Base-by-base conservation (phyloP, 2,329 filamentous ascomycete species). In the Colletotrichum liaoningense region DNA sequence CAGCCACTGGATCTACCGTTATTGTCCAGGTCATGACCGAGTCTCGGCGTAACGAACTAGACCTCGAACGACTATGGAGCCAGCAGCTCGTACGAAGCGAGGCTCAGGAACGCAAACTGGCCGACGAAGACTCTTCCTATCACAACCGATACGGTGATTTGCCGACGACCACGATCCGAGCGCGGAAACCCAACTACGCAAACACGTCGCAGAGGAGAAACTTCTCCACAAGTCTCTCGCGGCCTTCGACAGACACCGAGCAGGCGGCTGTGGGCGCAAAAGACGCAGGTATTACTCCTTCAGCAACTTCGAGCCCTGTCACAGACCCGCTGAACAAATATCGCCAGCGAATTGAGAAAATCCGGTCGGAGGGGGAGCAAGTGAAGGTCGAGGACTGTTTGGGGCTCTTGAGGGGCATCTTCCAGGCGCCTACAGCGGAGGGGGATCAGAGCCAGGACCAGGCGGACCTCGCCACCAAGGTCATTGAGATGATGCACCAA, bases 1-100 rank as follows among this genome's bases (percentile, higher is more conserved):
- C 84, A 5, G 80, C 83, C 42, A 80, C 78, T 0, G 89, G 89
- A 11, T 87, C 85, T 1, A 90, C 89, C 0, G 78, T 91, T 26
- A 86, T 91, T 16, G 82, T 91, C 11, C 89, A 91, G 77, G 86
- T 90, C 77, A 85, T 91, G 83, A 91, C 88, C 0, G 88, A 89
- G 76, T 78, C 83, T 9, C 83, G 88, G 69, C 84, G 89, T 38
- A 79, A 81, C 26, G 88, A 91, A 76, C 81, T 91, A 64, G 85
- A 86, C 57, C 79, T 91, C 14, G 89, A 91, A 77, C 78, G 78
- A 12, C 80, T 91, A 1, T 91, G 89, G 89, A 80, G 79, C 46
- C 81, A 81, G 8, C 78, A 84, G 38, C 72, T 88, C 58, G 82
- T 78, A 63, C 79, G 79, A 62, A 84, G 77, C 75, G 62, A 75